phyloP scores from a whole-genome alignment of 768 basidiomycete species.

The Russula ochroleuca region DNA sequence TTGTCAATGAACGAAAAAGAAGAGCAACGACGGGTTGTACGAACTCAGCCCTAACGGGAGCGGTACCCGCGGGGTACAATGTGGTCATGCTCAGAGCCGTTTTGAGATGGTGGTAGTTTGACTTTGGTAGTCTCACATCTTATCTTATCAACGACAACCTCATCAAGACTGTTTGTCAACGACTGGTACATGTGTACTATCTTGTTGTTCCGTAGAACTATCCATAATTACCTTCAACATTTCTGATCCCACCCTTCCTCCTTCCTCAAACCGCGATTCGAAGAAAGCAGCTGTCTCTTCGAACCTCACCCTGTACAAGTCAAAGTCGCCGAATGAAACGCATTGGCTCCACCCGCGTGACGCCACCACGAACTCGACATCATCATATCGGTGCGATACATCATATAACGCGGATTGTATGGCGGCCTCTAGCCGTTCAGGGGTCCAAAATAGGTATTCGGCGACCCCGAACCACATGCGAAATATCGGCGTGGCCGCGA shows the following conservation, averaged over 20 bases:
- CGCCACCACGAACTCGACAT: conserved; percentile 91
- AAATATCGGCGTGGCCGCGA: conserved; percentile 96
- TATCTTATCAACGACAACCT: conserved; percentile 13
- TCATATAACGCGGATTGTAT: conserved; percentile 73
- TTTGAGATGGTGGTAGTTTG: neutral
- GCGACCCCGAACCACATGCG: conserved; percentile 96
- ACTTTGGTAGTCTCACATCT: neutral
- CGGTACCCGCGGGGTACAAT: conserved; percentile 43
- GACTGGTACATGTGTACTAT: neutral
- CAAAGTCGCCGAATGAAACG: conserved; percentile 87
- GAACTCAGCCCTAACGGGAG: conserved; percentile 52
- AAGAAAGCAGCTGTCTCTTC: conserved; percentile 78
- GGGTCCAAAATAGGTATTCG: conserved; percentile 85
- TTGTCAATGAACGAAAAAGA: neutral
- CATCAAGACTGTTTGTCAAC: neutral
- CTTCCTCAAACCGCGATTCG: conserved; percentile 82
- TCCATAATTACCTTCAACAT: conserved; percentile 89
- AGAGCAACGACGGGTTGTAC: conserved; percentile 19
- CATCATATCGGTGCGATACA: conserved; percentile 77
- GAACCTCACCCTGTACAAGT: conserved; percentile 79
- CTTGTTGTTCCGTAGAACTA: conserved; percentile 33
- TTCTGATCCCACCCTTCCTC: conserved; percentile 70
- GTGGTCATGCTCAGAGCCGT: neutral
- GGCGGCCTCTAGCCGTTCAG: conserved; percentile 57
- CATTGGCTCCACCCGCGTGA: conserved; percentile 96